Conservation (phyloP, 352 stramenopile species). For the Pythium volutum region DNA sequence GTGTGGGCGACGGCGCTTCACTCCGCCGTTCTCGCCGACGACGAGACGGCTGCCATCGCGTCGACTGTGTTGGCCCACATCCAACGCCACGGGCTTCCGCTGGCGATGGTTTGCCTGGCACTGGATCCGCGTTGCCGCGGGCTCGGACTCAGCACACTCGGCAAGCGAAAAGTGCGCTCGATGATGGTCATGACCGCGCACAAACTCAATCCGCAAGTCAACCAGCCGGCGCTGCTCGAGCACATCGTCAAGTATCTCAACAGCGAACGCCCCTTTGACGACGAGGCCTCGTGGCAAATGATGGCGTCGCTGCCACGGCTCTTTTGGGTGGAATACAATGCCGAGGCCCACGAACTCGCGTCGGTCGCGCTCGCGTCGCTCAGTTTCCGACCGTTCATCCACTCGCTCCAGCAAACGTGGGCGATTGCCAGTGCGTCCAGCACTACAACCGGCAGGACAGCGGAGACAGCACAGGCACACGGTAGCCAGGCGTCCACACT, state of each 20-base stretch:
- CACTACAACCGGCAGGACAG: not conserved
- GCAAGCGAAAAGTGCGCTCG: constrained; percentile 28
- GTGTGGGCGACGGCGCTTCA: constrained; percentile 16
- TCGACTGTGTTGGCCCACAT: constrained; percentile 24
- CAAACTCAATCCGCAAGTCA: constrained; percentile 16
- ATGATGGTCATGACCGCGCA: constrained; percentile 24
- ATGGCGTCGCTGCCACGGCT: constrained; percentile 39
- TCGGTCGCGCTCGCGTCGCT: constrained; percentile 34
- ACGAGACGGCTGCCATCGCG: constrained; percentile 26
- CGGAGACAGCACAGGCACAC: not conserved
- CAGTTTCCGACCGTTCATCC: constrained; percentile 28
- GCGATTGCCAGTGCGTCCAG: not conserved
- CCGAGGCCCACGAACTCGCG: constrained; percentile 32
- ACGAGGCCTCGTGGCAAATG: constrained; percentile 38
- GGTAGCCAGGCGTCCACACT: not conserved
- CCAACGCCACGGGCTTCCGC: constrained; percentile 17
- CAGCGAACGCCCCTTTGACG: constrained; percentile 36
- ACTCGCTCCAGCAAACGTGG: constrained; percentile 31
- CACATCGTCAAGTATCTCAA: constrained; percentile 40
- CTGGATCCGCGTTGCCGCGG: constrained; percentile 36
- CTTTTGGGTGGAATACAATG: constrained; percentile 42
- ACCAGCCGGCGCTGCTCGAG: constrained; percentile 30
- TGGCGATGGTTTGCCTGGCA: constrained; percentile 32
- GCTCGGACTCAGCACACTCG: constrained; percentile 31
- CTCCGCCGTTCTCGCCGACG: constrained; percentile 11